These are phyloP conservation scores for Talaromyces albobiverticillius DNA, from an alignment of 2,329 filamentous ascomycete species.

Conservation along the genomic window DNA sequence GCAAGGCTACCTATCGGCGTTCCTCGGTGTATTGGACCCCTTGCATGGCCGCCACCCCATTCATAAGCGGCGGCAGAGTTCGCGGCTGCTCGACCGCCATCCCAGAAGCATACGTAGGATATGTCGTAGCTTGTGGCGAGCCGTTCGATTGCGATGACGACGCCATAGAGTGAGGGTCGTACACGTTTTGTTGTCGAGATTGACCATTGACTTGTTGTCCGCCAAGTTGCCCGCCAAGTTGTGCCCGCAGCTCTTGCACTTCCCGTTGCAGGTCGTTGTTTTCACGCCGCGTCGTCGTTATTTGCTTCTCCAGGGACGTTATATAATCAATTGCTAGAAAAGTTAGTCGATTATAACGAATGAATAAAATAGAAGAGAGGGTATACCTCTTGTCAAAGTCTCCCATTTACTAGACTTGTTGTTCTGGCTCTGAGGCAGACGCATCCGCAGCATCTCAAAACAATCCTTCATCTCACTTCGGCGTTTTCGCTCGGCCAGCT, in stretches of 20 bases:
- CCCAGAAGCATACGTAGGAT: slow-evolving; percentile 27
- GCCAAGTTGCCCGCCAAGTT: slow-evolving; percentile 32
- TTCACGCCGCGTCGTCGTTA: slow-evolving; percentile 38
- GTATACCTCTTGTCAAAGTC: slow-evolving; percentile 46
- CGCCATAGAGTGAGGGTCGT: slow-evolving; percentile 35
- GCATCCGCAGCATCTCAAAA: slow-evolving; percentile 45
- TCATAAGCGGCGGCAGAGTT: slow-evolving; percentile 47
- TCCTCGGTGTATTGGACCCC: slow-evolving; percentile 52
- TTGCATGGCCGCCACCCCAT: slow-evolving; percentile 47
- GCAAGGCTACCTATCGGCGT: slow-evolving; percentile 30
- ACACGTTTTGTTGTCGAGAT: slow-evolving; percentile 30
- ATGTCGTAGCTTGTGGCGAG: slow-evolving; percentile 29
- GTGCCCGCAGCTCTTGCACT: slow-evolving; percentile 37
- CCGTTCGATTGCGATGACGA: slow-evolving; percentile 31
- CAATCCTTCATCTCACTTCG: slow-evolving; percentile 54
- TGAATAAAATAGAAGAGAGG: background rate
- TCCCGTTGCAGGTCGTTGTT: slow-evolving; percentile 34
- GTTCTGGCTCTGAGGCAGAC: slow-evolving; percentile 45
- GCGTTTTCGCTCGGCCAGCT: slow-evolving; percentile 50
- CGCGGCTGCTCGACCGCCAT: slow-evolving; percentile 42
- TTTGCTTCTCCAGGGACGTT: slow-evolving; percentile 39
- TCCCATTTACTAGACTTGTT: slow-evolving; percentile 55
- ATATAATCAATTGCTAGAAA: slow-evolving; percentile 49
- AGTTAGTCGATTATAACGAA: background rate
- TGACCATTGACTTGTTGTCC: slow-evolving; percentile 31